Evolutionary conservation across 345 rosid species (phyloP), one percentile per base, ranked within the genome.

Genomic region (Murraya paniculata): DNA sequence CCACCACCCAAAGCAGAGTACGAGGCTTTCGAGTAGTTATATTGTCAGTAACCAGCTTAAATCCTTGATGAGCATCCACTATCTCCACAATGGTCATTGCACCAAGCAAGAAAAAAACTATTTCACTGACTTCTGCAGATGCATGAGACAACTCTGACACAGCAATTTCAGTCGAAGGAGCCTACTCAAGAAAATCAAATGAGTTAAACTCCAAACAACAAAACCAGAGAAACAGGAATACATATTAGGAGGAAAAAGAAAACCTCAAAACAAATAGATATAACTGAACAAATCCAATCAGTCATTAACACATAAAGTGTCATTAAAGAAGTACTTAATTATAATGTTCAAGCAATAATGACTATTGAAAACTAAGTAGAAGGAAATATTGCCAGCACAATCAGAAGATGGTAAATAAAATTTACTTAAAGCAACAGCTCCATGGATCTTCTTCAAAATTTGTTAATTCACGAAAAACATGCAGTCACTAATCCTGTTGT

Each of bases 61-160:
- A 96, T 73, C 99, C 99, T 91, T 96, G 99, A 86, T 96, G 99
- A 71, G 99, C 98, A 84, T 96, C 99, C 68, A 96, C 94, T 71
- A 95, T 93, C 90, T 95, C 98, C 53, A 93, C 98, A 33, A 96
- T 96, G 60, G 99, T 96, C 99, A 96, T 96, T 28, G 99, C 99
- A 16, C 99, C 99, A 14, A 96, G 97, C 85, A 96, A 80, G 91
- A 96, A 96, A 78, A 96, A 94, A 2, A 96, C 99, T 75, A 96
- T 94, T 79, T 94, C 95, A 82, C 97, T 94, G 75, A 92, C 99
- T 94, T 94, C 97, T 31, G 91, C 97, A 59, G 94, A 91, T 82
- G 99, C 97, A 88, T 83, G 94, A 73, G 89, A 83, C 84, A 96
- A 87, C 90, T 96, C 97, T 35, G 91, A 76, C 73, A 91, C 97